Evolutionary conservation across 2,329 filamentous ascomycete genomes (phyloP), one percentile per base, ranked within the genome.

Genomic region (Chaetomiaceae sp.): DNA sequence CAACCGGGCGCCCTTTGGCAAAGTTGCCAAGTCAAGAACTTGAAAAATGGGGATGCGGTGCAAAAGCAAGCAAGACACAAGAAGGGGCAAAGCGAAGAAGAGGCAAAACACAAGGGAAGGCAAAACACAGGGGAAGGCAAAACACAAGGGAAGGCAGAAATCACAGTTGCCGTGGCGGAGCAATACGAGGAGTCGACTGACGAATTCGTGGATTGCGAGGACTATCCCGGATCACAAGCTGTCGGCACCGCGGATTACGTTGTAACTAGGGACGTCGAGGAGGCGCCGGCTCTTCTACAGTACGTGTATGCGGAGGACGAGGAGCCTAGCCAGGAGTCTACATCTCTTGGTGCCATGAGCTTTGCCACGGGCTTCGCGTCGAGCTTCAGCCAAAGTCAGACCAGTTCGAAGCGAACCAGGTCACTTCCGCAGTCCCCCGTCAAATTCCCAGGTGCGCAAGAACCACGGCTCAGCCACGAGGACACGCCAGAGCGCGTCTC

Each of bases 281-380:
- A 53, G 34, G 51, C 10, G 25, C 46, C 38, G 23, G 51, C 55
- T 58, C 42, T 55, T 59, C 39, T 21, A 42, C 48, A 55, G 44
- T 54, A 54, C 51, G 45, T 53, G 9, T 45, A 52, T 46, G 42
- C 40, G 16, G 57, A 50, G 39, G 49, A 55, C 23, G 47, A 52
- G 38, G 53, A 57, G 20, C 41, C 44, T 23, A 56, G 47, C 44
- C 54, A 53, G 45, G 38, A 44, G 17, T 41, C 48, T 27, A n/a
- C 42, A 47, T 54, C 51, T 5, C n/a, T 50, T 44, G 48, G 38
- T 51, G 51, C 40, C 34, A 50, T 48, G 38, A 55, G 53, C 50
- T 55, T 58, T 30, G 50, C 58, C 13, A 51, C 52, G 19, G 59
- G 56, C 46, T 54, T 47, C 45, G 51, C 45, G 40, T 37, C 46